Conservation (phyloP, 1,284 basidiomycete genomes). For the Sanghuangporus baumii region DNA sequence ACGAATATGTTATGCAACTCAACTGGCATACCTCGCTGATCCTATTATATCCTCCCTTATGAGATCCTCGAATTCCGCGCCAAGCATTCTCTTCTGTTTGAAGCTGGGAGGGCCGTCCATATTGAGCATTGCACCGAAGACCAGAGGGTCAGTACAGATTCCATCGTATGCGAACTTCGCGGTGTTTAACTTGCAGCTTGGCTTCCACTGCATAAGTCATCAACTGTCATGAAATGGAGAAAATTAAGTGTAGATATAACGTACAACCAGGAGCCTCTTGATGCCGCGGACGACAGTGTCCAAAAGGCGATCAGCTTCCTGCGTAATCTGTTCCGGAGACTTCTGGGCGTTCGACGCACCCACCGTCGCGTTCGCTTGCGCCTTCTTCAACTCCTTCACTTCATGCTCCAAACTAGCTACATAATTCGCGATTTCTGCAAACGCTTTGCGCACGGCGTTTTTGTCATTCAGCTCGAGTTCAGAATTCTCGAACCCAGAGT, state of each 20-base stretch:
- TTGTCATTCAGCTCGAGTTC: slow-evolving; percentile 26
- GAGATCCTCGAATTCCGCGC: slow-evolving; percentile 37
- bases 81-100: slow-evolving; percentile 47
- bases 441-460: slow-evolving; percentile 27
- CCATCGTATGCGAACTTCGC: slow-evolving; percentile 52
- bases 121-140: slow-evolving; percentile 44
- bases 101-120: slow-evolving; percentile 43
- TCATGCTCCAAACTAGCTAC: slow-evolving; percentile 38
- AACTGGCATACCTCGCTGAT: slow-evolving; percentile 27
- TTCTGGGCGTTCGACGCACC: slow-evolving; percentile 27
- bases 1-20: slow-evolving; percentile 19
- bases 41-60: slow-evolving; percentile 30
- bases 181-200: slow-evolving; percentile 42
- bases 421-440: slow-evolving; percentile 40
- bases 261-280: slow-evolving; percentile 46
- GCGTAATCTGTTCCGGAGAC: slow-evolving; percentile 35
- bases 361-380: slow-evolving; percentile 12
- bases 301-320: slow-evolving; percentile 41
- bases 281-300: slow-evolving; percentile 45
- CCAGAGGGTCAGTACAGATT: slow-evolving; percentile 44
- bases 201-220: slow-evolving; percentile 39
- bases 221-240: neutral
- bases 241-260: slow-evolving; percentile 19
- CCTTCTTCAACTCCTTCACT: slow-evolving; percentile 8
- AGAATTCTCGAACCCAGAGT: slow-evolving; percentile 30